Conservation (phyloP, 805 yeast species). For the Sungouiozyma ichnusensis region DNA sequence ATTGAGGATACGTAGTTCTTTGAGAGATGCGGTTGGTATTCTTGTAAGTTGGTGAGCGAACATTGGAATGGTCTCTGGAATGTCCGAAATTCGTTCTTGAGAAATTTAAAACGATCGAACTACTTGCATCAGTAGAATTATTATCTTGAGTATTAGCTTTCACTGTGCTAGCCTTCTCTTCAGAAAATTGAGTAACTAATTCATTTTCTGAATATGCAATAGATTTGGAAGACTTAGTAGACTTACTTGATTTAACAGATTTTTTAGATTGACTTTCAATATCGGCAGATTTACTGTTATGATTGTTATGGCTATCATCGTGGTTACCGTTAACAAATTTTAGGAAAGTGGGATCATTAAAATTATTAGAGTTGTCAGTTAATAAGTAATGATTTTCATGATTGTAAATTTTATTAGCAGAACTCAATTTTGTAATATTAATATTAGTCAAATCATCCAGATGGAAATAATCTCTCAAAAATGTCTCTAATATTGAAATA, state of each 20-base stretch:
- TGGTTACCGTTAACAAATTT: conserved; percentile 12
- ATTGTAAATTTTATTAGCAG: conserved; percentile 18
- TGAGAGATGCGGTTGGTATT: neutral
- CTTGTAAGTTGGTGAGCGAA: neutral
- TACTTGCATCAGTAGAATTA: conserved; percentile 7
- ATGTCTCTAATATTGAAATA: conserved; percentile 21
- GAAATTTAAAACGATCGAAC: conserved; percentile 20
- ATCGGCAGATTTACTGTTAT: neutral
- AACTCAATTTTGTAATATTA: conserved; percentile 22
- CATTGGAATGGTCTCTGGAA: neutral
- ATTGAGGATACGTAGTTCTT: neutral
- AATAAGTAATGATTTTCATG: conserved; percentile 28
- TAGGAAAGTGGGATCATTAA: conserved; percentile 21
- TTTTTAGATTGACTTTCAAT: neutral
- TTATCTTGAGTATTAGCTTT: conserved; percentile 1
- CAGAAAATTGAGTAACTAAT: neutral
- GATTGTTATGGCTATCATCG: neutral
- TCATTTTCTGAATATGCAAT: neutral
- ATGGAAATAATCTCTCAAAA: conserved; percentile 25
- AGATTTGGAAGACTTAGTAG: no score
- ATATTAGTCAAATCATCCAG: conserved; percentile 21
- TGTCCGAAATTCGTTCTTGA: conserved; percentile 5
- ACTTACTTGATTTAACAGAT: neutral
- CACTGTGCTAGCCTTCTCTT: neutral
- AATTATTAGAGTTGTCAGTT: conserved; percentile 22